Conservation (phyloP, 2,329 filamentous ascomycete species). For the Bipolaris zeicola region DNA sequence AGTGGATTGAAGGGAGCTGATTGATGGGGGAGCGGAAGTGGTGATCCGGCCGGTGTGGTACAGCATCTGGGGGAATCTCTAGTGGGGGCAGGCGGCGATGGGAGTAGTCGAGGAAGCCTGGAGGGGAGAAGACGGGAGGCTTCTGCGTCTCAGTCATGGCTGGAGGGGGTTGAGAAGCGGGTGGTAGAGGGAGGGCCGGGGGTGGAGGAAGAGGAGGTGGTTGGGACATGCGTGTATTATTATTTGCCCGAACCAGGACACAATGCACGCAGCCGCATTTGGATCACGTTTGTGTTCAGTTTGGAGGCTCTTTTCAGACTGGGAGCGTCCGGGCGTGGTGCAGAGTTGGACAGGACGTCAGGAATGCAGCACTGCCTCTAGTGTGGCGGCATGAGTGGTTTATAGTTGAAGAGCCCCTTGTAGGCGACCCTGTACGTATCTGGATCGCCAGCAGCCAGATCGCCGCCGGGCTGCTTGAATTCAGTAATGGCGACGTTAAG, state of each 20-base stretch:
- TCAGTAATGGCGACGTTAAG: conserved; percentile 45
- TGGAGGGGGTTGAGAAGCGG: conserved; percentile 40
- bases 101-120: conserved; percentile 48
- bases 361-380: conserved; percentile 47
- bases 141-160: conserved; percentile 56
- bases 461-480: conserved; percentile 40
- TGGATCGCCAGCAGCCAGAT: conserved; percentile 48
- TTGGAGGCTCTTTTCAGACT: conserved; percentile 44
- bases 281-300: conserved; percentile 44
- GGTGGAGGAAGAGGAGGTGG: conserved; percentile 48
- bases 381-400: conserved; percentile 48
- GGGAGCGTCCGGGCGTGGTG: conserved; percentile 46
- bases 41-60: conserved; percentile 47
- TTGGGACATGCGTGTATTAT: conserved; percentile 53
- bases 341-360: conserved; percentile 47
- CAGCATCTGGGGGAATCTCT: conserved; percentile 47
- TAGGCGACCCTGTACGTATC: conserved; percentile 45
- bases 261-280: conserved; percentile 50
- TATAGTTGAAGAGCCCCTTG: conserved; percentile 42
- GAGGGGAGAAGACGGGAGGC: conserved; percentile 48
- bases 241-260: conserved; percentile 49
- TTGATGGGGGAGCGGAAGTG: conserved; percentile 48
- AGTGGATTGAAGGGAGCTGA: conserved; percentile 46
- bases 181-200: conserved; percentile 51
- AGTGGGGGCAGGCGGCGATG: conserved; percentile 49